These are phyloP conservation scores for Capronia americana DNA, from an alignment of 2,329 filamentous ascomycete species.

Conservation along the genomic window DNA sequence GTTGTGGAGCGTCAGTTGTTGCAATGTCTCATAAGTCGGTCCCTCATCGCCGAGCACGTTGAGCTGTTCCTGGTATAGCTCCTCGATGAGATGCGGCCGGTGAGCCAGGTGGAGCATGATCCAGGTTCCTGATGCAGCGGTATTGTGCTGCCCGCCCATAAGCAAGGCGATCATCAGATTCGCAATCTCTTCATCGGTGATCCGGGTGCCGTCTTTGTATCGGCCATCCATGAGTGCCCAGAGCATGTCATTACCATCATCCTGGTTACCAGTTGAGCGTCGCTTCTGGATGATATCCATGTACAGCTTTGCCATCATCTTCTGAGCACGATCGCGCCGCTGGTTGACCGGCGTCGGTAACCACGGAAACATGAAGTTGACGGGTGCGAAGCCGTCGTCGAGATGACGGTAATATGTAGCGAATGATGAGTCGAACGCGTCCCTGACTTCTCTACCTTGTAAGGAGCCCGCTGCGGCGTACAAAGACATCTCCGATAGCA, in stretches of 20 bases:
- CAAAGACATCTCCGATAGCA: conserved; percentile 85
- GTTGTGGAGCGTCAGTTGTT: conserved; percentile 79
- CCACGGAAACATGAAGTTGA: conserved; percentile 92
- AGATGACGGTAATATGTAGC: conserved; percentile 85
- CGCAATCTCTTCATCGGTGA: conserved; percentile 85
- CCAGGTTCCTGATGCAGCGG: conserved; percentile 83
- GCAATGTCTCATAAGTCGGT: conserved; percentile 77
- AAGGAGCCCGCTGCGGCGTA: conserved; percentile 87
- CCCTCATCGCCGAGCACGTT: conserved; percentile 74
- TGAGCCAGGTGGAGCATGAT: conserved; percentile 81
- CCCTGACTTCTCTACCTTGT: conserved; percentile 82
- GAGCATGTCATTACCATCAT: conserved; percentile 77
- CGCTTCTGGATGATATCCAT: conserved; percentile 80
- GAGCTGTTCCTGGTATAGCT: conserved; percentile 83
- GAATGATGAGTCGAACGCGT: conserved; percentile 78
- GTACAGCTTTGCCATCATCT: conserved; percentile 81
- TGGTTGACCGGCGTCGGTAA: conserved; percentile 87
- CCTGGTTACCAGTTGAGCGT: conserved; percentile 60
- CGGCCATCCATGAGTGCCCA: conserved; percentile 84
- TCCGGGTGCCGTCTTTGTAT: conserved; percentile 79
- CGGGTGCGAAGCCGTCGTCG: conserved; percentile 85
- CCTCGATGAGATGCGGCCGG: conserved; percentile 78
- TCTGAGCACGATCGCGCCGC: conserved; percentile 77
- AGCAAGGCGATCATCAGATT: conserved; percentile 94
- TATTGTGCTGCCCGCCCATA: conserved; percentile 91